Base-by-base conservation (phyloP, 371 early-diverging fungal species). In the Batkoa obscura region DNA sequence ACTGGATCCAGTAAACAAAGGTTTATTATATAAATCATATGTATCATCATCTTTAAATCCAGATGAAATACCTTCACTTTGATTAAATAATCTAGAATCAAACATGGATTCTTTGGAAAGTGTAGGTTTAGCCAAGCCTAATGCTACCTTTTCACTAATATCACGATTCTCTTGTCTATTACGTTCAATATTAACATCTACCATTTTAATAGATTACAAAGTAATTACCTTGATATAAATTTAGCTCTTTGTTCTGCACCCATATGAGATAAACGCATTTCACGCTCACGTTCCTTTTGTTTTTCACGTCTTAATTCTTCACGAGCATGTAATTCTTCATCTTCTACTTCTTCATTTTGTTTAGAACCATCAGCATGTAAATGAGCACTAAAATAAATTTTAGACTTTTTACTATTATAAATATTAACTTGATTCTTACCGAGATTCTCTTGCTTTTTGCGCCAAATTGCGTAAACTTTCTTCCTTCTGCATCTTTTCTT, bases 131-230 rank as follows among this genome's bases (percentile, higher is more conserved):
- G 94, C 94, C 50, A 92, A 68, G 38, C 96, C 96, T 53, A 97
- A 75, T 1, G 98, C 96, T 59, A 97, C 86, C 70, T 93, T 94
- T 69, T 97, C 98, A 0, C 94, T 92, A 52, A 97, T 88, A 73
- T 97, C 98, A 65, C 98, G 83, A 1, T 82, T 83, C 61, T 80
- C 70, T 15, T 77, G 66, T 47, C 78, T 78, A 58, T 39, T 41
- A 55, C 1, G 43, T 17, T 15, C 12, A 10, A 3, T 6, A 57
- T 57, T 49, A 57, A 37, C 38, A 53, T 17, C 9, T 8, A 17
- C 6, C 6, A 31, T 31, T 4, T 2, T 31, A 45, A 6, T 3
- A 12, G 47, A 49, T 41, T 72, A 23, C 23, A 23, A 23, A 23
- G 23, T 23, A 23, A 23, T 59, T 72, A 70, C 72, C 77, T 72